Evolutionary conservation across 2,329 filamentous ascomycete species (phyloP), one percentile per base, ranked within the genome.

Genomic region (Ustilaginoidea virens): DNA sequence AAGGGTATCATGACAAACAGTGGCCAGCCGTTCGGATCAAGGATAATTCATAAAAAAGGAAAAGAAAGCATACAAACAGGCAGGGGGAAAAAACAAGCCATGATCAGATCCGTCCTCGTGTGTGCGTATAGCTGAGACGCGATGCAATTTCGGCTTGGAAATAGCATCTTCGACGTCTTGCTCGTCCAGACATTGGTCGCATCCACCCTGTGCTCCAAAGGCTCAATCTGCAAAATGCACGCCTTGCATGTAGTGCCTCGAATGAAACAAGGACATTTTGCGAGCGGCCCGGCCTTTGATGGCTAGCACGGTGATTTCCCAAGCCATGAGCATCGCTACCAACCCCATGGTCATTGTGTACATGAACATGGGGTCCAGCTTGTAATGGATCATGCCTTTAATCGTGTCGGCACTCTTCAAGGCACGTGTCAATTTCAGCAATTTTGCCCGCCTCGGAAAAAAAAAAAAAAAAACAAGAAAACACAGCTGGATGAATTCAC

Each of bases 281-380:
- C 64, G 58, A 11, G 70, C 53, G 4, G 82, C 83, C 83, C 83
- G 92, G 16, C 85, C 86, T 55, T 93, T 94, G 47, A 93, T 56
- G 16, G 83, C 78, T 34, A 94, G 69, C 8, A 80, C 59, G 17
- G 85, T 45, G 13, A 92, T 67, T 30, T 79, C 68, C 74, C 81
- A 93, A 0, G 85, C 75, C 80, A 94, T 87, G 29, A 92, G 53
- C 28, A 93, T 62, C 2, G 76, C 78, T 1, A 83, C 80, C 5
- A 92, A 49, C 2, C 86, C 87, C 69, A 92, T 80, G 7, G 74
- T 80, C 19, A 93, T 69, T 0, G 83, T 93, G 53, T 93, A 92
- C 36, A 83, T 71, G 52, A 93, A 90, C 85, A 93, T 94, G 37
- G 81, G 81, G 45, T 93, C 80, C 11, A 93, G 58, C 4, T 74